Evolutionary conservation across 1,139 yeast genomes (phyloP).

Genomic region (Hanseniaspora sp.): DNA sequence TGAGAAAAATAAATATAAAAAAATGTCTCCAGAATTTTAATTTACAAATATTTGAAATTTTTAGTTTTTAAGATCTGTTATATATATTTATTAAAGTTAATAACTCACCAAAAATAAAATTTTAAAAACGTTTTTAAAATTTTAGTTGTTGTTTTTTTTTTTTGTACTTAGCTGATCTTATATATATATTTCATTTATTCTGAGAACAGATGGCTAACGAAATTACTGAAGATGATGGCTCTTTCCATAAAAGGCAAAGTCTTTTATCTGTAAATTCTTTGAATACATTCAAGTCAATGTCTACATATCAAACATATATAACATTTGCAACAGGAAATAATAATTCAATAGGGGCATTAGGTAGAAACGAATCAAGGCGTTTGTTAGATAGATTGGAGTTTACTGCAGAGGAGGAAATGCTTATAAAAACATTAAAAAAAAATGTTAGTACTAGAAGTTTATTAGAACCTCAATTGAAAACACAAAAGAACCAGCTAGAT

Average conservation of each 20-base stretch:
- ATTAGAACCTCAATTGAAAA: not conserved
- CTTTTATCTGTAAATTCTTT: not conserved
- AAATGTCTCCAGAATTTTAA: no score
- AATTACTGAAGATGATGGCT: not conserved
- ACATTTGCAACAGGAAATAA: conserved; percentile 5
- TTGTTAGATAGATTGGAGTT: conserved; percentile 28
- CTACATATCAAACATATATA: conserved; percentile 12
- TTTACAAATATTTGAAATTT: no score
- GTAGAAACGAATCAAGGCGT: conserved; percentile 18
- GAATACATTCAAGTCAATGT: conserved; percentile 12
- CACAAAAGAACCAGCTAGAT: not conserved
- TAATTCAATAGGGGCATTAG: not conserved
- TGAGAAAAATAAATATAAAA: no score
- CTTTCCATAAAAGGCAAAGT: conserved; percentile 1
- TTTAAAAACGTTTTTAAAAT: not conserved
- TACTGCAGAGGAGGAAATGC: conserved; percentile 27
- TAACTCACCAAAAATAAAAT: not conserved
- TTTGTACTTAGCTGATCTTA: not conserved
- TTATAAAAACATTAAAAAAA: conserved; percentile 24
- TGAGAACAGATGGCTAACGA: not conserved
- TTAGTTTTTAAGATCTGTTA: no score
- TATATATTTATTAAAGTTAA: no score
- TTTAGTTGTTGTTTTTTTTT: conserved; percentile 1
- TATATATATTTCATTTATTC: not conserved
- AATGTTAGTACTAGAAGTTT: conserved; percentile 19